Percentiles rank a stretch among this genome's conserved stretches.
phyloP scores from a whole-genome alignment of 176 grass and related monocot genomes.

The Oryza meyeriana region DNA sequence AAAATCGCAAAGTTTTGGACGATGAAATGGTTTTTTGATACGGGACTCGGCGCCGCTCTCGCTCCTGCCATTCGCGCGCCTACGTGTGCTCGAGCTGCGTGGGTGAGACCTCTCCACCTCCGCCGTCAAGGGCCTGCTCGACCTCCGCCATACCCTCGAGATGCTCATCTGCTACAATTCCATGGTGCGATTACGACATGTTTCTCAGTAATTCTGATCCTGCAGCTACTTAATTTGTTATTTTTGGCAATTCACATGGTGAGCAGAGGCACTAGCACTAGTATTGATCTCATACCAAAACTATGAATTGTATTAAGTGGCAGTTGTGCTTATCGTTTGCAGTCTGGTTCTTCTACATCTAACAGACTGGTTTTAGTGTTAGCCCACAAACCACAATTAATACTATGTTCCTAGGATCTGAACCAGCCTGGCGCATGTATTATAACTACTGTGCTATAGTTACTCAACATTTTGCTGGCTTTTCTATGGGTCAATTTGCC shows the following conservation, averaged over 20 bases:
- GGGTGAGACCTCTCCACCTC: conserved; percentile 83
- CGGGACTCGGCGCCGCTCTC: conserved; percentile 79
- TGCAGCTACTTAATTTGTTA: neutral
- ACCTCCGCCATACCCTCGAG: conserved; percentile 83
- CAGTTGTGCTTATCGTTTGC: conserved; percentile 8
- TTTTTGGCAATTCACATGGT: neutral
- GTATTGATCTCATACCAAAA: conserved; percentile 13
- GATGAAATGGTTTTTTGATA: no score
- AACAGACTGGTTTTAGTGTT: neutral
- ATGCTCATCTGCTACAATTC: conserved; percentile 80
- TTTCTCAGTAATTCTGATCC: neutral
- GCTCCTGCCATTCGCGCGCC: conserved; percentile 70
- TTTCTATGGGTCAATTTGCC: neutral
- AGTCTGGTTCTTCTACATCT: conserved; percentile 29
- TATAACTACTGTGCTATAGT: neutral
- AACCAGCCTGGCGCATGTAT: neutral
- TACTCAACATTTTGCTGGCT: conserved; percentile 20
- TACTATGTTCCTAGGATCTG: conserved; percentile 36
- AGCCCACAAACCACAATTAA: conserved; percentile 17
- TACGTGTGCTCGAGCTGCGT: conserved; percentile 68
- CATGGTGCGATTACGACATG: conserved; percentile 47
- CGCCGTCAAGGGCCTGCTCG: conserved; percentile 67
- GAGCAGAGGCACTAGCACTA: neutral
- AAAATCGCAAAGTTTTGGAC: no score
- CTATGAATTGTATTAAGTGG: conserved; percentile 1